Conservation (phyloP, 176 grass and related monocot genomes). For the Poa pratensis region DNA sequence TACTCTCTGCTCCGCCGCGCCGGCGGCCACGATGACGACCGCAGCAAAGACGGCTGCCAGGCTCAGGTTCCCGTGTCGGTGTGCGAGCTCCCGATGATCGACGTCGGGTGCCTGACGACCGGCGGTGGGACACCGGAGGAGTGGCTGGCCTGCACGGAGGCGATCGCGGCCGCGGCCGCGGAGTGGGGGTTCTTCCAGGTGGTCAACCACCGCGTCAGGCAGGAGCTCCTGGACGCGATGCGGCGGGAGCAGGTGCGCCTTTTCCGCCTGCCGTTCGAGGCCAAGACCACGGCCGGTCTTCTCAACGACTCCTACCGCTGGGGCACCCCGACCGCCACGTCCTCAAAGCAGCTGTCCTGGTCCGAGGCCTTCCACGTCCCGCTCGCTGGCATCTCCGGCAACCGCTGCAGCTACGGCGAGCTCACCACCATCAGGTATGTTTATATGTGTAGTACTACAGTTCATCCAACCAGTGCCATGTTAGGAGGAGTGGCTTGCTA, state of each 20-base stretch:
- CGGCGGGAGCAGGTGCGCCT: slow-evolving; percentile 64
- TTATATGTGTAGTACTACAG: neutral
- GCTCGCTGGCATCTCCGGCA: slow-evolving; percentile 56
- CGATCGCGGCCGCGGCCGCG: slow-evolving; percentile 55
- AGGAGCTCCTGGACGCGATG: slow-evolving; percentile 57
- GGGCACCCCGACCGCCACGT: slow-evolving; percentile 69
- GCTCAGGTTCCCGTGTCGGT: slow-evolving; percentile 26
- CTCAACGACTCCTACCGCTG: slow-evolving; percentile 80
- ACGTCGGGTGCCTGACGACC: slow-evolving; percentile 57
- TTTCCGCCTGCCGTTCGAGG: slow-evolving; percentile 78
- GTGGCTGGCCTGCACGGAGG: slow-evolving; percentile 46
- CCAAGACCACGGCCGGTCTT: slow-evolving; percentile 51
- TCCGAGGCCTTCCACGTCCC: slow-evolving; percentile 92
- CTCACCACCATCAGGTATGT: slow-evolving; percentile 65
- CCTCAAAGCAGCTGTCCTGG: slow-evolving; percentile 70
- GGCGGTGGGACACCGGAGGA: neutral
- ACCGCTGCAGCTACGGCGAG: slow-evolving; percentile 51
- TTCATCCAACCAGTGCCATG: neutral
- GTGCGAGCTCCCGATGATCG: slow-evolving; percentile 84
- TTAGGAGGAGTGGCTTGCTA: neutral
- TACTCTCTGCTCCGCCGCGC: slow-evolving; percentile 52
- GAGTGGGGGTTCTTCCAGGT: slow-evolving; percentile 99
- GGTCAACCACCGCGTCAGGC: slow-evolving; percentile 67
- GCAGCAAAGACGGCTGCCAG: neutral
- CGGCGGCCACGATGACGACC: no score